Evolutionary conservation across 2,329 filamentous ascomycete genomes (phyloP), one percentile per base, ranked within the genome.

Genomic region (Fusarium sp.): DNA sequence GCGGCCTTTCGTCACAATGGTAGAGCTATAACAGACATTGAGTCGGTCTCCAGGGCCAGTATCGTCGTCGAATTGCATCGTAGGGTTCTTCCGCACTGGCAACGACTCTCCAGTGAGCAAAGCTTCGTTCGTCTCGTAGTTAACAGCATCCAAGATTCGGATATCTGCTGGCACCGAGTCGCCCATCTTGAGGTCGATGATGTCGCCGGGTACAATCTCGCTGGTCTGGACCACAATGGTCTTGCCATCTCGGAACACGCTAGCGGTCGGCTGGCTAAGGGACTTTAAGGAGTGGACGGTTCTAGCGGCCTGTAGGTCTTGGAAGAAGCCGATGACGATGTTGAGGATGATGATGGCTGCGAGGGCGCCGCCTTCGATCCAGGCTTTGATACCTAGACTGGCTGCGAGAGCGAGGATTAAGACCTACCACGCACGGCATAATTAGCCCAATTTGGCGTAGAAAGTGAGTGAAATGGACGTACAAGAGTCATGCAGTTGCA

Each of bases 401-500:
- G 87, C 84, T 18, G 78, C 82, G 82, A 88, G 87, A 59, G 83
- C 86, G 56, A 85, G 79, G 49, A 87, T 84, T 27, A 89, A 78
- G 4, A 84, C 81, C 77, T 83, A 66, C 4, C 4, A 36, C 59
- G 3, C 1, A 9, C 25, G 18, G 6, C 9, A 0, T 0, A n/a
- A 13, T 69, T 8, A 64, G 27, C 5, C 4, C 0, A 27, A 29
- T n/a, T 14, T 13, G 6, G 4, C 11, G 5, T 0, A 27, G 14
- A 27, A 13, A 4, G 2, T 1, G 10, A 0, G 2, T 2, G 8
- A 14, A 3, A 50, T 1, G 2, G 8, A 63, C 74, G 68, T 70
- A 89, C 89, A 76, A 91, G 76, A 63, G 87, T 91, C 87, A 91
- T 87, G 10, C 89, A 89, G 76, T 91, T 91, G 57, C 87, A 88